Evolutionary conservation across 2,329 filamentous ascomycete species (phyloP).

Genomic region (Plectosphaerella plurivora): DNA sequence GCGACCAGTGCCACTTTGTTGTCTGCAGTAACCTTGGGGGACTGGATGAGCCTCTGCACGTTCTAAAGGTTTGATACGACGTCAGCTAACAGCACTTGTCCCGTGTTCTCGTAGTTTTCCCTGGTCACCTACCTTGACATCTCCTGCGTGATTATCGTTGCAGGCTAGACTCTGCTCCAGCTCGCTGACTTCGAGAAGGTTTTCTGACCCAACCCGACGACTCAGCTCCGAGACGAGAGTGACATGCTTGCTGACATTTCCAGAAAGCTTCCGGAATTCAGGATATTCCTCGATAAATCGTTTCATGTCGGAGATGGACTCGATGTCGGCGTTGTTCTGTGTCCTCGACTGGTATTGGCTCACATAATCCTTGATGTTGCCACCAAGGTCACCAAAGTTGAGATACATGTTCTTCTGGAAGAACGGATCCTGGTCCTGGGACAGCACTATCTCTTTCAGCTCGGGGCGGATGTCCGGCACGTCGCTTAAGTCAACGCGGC

Average conservation of each 20-base stretch:
- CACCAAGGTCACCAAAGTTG: slow-evolving; percentile 92
- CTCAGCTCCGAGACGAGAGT: slow-evolving; percentile 92
- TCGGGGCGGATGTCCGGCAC: slow-evolving; percentile 83
- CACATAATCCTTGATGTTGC: slow-evolving; percentile 97
- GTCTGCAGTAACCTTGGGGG: slow-evolving; percentile 68
- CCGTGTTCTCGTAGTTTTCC: neutral
- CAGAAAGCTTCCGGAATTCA: slow-evolving; percentile 93
- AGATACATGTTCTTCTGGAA: slow-evolving; percentile 99
- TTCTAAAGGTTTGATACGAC: slow-evolving; percentile 41
- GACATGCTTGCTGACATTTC: slow-evolving; percentile 98
- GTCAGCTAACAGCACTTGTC: neutral
- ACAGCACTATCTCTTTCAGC: slow-evolving; percentile 88
- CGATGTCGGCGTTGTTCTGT: slow-evolving; percentile 93
- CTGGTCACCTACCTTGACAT: slow-evolving; percentile 69
- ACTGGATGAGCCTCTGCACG: slow-evolving; percentile 81
- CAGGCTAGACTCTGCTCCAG: slow-evolving; percentile 95
- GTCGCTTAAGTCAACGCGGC: slow-evolving; percentile 82
- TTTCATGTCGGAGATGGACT: slow-evolving; percentile 98
- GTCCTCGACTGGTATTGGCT: slow-evolving; percentile 97
- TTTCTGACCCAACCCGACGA: slow-evolving; percentile 78
- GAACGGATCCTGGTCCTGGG: slow-evolving; percentile 96
- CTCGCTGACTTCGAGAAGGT: slow-evolving; percentile 91
- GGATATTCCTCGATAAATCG: slow-evolving; percentile 98
- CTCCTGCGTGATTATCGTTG: slow-evolving; percentile 87
- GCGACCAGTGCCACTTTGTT: slow-evolving; percentile 88